Evolutionary conservation across 805 yeast species (phyloP).

Genomic region (Starmerella davenportii): DNA sequence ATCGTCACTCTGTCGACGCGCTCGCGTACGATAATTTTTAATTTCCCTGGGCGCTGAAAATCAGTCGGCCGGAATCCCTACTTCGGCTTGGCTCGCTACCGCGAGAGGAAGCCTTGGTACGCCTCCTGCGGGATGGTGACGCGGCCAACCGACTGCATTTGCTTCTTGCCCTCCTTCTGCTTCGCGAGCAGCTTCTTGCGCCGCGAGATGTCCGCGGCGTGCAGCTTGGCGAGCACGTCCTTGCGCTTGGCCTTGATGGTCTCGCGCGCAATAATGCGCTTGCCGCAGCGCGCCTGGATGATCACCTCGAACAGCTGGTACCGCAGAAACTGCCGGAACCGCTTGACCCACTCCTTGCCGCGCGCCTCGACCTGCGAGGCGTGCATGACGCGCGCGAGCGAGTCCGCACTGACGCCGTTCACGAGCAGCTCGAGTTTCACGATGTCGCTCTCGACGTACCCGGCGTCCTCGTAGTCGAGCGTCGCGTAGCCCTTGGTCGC

Average conservation of each 20-base stretch:
- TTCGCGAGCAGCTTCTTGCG: conserved; percentile 70
- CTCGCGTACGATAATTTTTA: no score
- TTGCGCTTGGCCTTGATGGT: conserved; percentile 85
- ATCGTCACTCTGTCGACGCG: no score
- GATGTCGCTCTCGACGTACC: conserved; percentile 61
- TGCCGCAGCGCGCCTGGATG: conserved; percentile 73
- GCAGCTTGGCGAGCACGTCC: conserved; percentile 84
- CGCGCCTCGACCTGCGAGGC: conserved; percentile 49
- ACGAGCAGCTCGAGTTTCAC: conserved; percentile 78
- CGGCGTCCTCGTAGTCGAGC: conserved; percentile 84
- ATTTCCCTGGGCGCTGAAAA: no score
- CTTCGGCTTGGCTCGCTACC: no score
- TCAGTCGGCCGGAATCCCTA: no score
- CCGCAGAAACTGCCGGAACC: conserved; percentile 60
- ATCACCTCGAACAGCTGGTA: conserved; percentile 83
- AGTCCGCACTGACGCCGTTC: conserved; percentile 80
- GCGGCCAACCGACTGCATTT: conserved; percentile 60
- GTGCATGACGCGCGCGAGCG: conserved; percentile 81
- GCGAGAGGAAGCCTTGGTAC: conserved; percentile 58
- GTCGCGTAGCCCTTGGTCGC: conserved; percentile 85
- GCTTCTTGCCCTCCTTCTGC: conserved; percentile 88
- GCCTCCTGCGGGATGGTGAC: conserved; percentile 70
- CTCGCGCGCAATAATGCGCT: conserved; percentile 71
- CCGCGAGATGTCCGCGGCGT: conserved; percentile 83
- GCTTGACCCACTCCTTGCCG: conserved; percentile 68